Conservation (phyloP, 129 eudicot genomes). For the Tagetes erecta region DNA sequence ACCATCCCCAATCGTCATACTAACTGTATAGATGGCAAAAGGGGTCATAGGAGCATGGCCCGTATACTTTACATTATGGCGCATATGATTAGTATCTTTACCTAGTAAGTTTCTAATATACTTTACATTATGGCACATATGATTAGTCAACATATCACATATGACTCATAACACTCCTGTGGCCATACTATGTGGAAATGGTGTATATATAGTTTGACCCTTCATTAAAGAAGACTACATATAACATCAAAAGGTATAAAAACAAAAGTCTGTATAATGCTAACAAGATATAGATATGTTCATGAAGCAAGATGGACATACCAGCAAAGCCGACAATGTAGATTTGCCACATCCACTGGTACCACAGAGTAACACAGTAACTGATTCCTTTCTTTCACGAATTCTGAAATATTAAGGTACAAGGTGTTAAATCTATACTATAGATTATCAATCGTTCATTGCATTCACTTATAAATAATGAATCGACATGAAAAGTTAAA, state of each 20-base stretch:
- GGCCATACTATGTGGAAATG: too few species aligned
- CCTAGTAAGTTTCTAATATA: too few species aligned
- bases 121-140: too few species aligned
- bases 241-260: background rate
- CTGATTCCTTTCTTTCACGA: constrained; percentile 89
- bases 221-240: background rate
- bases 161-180: too few species aligned
- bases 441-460: background rate
- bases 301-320: constrained; percentile 22
- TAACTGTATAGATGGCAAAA: too few species aligned
- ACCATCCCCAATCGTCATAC: too few species aligned
- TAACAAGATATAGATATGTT: background rate
- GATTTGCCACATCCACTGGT: constrained; percentile 99
- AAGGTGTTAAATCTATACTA: background rate
- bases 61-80: too few species aligned
- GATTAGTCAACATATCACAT: too few species aligned
- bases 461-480: background rate
- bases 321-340: constrained; percentile 90
- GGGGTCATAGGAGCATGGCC: too few species aligned
- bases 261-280: background rate
- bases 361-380: constrained; percentile 82
- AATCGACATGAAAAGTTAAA: background rate
- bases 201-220: too few species aligned
- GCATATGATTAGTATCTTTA: too few species aligned
- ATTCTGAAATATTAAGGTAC: constrained; percentile 42